phyloP scores from a whole-genome alignment of 345 rosid species.

The Euphorbia peplus region DNA sequence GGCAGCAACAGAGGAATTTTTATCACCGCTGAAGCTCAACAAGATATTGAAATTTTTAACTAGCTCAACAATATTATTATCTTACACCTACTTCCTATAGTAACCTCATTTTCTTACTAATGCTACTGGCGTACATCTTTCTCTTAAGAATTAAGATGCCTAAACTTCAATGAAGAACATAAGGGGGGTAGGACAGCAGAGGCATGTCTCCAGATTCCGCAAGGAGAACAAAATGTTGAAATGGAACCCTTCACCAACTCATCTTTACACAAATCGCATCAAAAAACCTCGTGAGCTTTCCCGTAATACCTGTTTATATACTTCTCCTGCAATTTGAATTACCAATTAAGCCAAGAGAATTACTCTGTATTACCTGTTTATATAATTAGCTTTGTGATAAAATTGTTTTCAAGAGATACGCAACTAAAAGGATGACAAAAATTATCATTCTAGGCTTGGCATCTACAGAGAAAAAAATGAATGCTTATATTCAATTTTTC shows the following conservation, averaged over 20 bases:
- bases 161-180: not conserved
- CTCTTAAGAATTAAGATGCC: not conserved
- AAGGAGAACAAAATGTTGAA: not conserved
- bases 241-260: not conserved
- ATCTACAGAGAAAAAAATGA: not conserved
- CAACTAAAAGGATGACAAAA: not conserved
- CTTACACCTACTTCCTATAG: conserved; percentile 9
- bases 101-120: not conserved
- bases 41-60: not conserved
- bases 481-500: not conserved
- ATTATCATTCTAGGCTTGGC: not conserved
- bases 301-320: conserved; percentile 91
- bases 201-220: not conserved
- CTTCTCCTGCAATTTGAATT: conserved; percentile 48
- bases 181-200: not conserved
- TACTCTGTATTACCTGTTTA: no score
- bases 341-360: not conserved
- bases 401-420: not conserved
- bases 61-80: conserved; percentile 15
- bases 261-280: not conserved
- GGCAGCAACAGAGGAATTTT: not conserved
- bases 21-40: not conserved
- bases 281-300: conserved; percentile 77
- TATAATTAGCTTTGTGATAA: no score
- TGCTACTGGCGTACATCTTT: not conserved